Base-by-base conservation (phyloP, 179 eudicot genomes). In the Patellifolia procumbens region DNA sequence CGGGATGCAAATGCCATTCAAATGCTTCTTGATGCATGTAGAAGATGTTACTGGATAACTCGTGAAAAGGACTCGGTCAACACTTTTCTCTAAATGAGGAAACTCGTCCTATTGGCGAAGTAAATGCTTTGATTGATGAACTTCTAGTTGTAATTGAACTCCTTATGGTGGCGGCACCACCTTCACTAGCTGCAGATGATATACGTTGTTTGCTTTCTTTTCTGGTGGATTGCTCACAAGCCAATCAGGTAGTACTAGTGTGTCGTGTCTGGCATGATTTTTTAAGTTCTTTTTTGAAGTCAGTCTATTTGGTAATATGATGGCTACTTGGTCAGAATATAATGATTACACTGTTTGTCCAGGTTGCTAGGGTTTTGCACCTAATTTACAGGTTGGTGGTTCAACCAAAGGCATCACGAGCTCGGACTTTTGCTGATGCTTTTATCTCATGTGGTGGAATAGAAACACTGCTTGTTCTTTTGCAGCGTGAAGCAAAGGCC, bases 1-100 rank as follows among this genome's bases (percentile, higher is more conserved):
- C 87, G 99, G 52, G 99, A 93, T 82, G 99, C 98, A 60, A 95
- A 91, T 87, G 98, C 97, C 74, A 90, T 95, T 80, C 99, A 95
- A 87, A 89, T 88, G 89, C 98, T 95, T 80, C 95, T 95, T 74
- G 99, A 95, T 91, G 98, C 98, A 74, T 95, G 98, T 78, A 88
- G 99, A 86, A 83, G 91, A 85, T 95, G 99, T 81, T 93, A 95
- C 86, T 95, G 99, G 99, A 87, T 85, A 29, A 80, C 86, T 45
- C 88, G 86, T 76, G 98, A 95, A 82, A 86, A 76, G 81, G 98
- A 91, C 81, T 95, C 98, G 12, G 87, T 89, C 70, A 87, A 90
- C 77, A 89, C 26, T 95, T 90, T 81, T 88, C 97, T 45, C 61
- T 85, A 45, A 84, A 80, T 75, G 89, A 83, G 72, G 89, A 76